Evolutionary conservation across 1,139 yeast genomes (phyloP).

Genomic region (Scheffersomyces segobiensis): DNA sequence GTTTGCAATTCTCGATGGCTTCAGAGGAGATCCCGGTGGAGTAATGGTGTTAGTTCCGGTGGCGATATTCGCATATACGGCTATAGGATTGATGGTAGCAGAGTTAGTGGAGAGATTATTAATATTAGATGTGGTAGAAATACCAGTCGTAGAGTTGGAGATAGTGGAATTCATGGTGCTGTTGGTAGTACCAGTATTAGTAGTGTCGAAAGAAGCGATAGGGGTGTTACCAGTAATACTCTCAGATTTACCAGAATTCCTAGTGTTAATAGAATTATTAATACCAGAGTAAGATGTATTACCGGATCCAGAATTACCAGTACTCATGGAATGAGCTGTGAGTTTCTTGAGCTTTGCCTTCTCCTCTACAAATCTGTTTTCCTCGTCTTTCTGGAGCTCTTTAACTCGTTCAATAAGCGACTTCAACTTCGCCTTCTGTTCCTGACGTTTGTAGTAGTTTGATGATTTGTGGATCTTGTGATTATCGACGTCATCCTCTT

Average conservation of each 20-base stretch:
- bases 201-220: not conserved
- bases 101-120: not conserved
- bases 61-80: not conserved
- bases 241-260: not conserved
- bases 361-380: slow-evolving; percentile 43
- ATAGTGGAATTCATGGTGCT: not conserved
- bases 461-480: slow-evolving; percentile 57
- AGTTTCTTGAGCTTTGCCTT: slow-evolving; percentile 24
- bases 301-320: not conserved
- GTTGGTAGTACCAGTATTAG: not conserved
- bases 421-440: slow-evolving; percentile 53
- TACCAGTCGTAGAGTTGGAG: not conserved
- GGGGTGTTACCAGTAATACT: not conserved
- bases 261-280: not conserved
- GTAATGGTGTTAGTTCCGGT: not conserved
- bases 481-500: slow-evolving; percentile 51
- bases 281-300: not conserved
- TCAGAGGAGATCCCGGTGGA: not conserved
- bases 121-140: not conserved
- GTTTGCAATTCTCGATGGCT: not conserved
- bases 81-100: not conserved
- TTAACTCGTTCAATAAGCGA: slow-evolving; percentile 49
- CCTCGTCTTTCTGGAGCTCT: slow-evolving; percentile 56
- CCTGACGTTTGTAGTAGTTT: slow-evolving; percentile 52
- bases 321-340: slow-evolving; percentile 1